Conservation (phyloP, 1,284 basidiomycete species). For the Trichosporon sp. region DNA sequence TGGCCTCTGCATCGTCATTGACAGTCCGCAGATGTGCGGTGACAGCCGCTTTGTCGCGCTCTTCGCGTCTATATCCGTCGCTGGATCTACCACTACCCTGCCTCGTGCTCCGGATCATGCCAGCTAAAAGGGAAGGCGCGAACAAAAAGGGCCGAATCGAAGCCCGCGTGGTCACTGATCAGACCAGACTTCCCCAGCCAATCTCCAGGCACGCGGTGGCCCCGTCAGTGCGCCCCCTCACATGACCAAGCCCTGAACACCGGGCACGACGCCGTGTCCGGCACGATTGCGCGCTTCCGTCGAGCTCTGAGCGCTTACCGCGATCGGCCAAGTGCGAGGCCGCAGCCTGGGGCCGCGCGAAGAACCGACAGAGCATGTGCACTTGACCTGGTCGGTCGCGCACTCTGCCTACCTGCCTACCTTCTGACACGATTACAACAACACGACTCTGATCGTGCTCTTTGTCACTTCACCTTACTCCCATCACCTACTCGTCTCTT, state of each 20-base stretch:
- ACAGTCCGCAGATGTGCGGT: no score
- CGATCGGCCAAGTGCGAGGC: not conserved
- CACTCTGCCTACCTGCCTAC: not conserved
- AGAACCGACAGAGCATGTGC: not conserved
- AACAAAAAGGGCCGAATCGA: no score
- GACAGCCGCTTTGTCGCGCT: no score
- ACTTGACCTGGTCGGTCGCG: not conserved
- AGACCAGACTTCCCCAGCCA: not conserved
- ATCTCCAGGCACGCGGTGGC: not conserved
- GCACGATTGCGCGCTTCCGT: no score
- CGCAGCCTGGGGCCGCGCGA: not conserved
- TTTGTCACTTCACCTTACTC: constrained; percentile 6
- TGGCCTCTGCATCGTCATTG: no score
- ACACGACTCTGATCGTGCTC: not conserved
- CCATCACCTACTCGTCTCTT: constrained; percentile 9
- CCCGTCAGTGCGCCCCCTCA: not conserved
- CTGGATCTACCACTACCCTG: no score
- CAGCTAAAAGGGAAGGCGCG: not conserved
- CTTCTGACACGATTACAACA: not conserved
- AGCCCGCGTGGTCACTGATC: not conserved
- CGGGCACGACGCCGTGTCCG: not conserved
- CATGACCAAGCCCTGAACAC: not conserved
- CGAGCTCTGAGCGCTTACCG: not conserved
- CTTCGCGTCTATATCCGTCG: no score
- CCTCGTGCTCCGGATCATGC: not conserved